phyloP scores from a whole-genome alignment of 2,329 filamentous ascomycete genomes.

The Stemphylium lycopersici region DNA sequence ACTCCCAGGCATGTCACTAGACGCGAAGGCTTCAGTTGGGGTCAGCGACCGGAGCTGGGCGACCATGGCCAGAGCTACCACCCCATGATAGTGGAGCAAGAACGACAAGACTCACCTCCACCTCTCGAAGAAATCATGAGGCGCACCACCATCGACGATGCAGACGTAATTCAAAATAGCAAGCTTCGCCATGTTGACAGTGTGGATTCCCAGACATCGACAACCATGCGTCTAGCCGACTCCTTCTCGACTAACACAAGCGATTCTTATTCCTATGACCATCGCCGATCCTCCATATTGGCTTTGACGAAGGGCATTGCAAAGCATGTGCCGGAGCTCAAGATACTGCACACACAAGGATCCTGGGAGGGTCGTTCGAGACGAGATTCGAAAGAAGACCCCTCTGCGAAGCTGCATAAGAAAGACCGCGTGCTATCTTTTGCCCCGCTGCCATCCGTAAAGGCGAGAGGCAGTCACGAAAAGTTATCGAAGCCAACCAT shows the following conservation, averaged over 20 bases:
- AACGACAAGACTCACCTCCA: conserved; percentile 21
- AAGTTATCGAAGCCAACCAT: conserved; percentile 2
- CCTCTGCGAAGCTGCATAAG: conserved; percentile 8
- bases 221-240: background rate
- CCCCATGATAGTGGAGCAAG: conserved; percentile 21
- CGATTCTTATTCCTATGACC: conserved; percentile 14
- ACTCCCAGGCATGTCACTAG: conserved; percentile 27
- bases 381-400: background rate
- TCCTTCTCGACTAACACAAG: conserved; percentile 2
- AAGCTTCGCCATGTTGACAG: conserved; percentile 20
- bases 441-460: conserved; percentile 3
- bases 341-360: conserved; percentile 20
- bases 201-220: conserved; percentile 16
- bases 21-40: conserved; percentile 38
- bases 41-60: conserved; percentile 7
- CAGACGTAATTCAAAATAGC: conserved; percentile 13
- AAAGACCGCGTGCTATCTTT: conserved; percentile 18
- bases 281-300: conserved; percentile 30
- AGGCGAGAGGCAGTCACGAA: background rate
- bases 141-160: conserved; percentile 15
- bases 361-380: conserved; percentile 2
- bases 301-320: conserved; percentile 33
- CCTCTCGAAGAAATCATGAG: conserved; percentile 30
- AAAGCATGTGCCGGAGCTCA: conserved; percentile 32
- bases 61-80: conserved; percentile 14